Base-by-base conservation (phyloP, 2,329 filamentous ascomycete genomes). In the Nemania bipapillata region DNA sequence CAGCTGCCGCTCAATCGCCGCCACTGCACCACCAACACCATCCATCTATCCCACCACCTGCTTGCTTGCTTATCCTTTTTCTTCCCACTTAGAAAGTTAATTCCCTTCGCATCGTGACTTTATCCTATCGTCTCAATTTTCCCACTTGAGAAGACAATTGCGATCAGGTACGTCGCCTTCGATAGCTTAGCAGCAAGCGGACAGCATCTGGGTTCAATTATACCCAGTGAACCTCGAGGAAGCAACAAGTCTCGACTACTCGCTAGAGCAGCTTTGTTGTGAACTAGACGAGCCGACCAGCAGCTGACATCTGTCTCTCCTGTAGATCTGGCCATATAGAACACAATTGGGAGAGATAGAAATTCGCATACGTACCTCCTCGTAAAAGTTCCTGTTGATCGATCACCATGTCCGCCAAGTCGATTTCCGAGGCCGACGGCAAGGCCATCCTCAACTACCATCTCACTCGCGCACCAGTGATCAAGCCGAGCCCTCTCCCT, bases 381-480 rank as follows among this genome's bases (percentile, higher is more conserved):
- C 58, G 42, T 56, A 71, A 63, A 74, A 59, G 61, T 70, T 60
- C 61, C 63, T 35, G n/a, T 71, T 62, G 63, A 67, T 66, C 63
- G 67, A 69, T 66, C 83, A 88, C 79, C 79, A 96, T 96, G 93
- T 94, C 93, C 82, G 93, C 96, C 84, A 99, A 99, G 87, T 92
- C 95, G 76, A 98, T 99, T 81, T 86, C 92, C 88, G 96, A 99
- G 89, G 95, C 95, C 88, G 96, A 99, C 87, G 96, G 96, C 90
- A 99, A 99, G 92, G 96, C 96, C 89, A 98, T 99, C 87, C 89
- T 99, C 89, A 98, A 97, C 92, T 99, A 98, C 89, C 96, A 98
- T 88, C 94, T 99, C 85, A 98, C 96, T 78, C 92, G 96, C 81
- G 93, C 96, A 77, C 91, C 94, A 75, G 92, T 97, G 83, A 97